Evolutionary conservation across 148 eudicot genomes (phyloP).

Genomic region (Amaranthus cruentus): DNA sequence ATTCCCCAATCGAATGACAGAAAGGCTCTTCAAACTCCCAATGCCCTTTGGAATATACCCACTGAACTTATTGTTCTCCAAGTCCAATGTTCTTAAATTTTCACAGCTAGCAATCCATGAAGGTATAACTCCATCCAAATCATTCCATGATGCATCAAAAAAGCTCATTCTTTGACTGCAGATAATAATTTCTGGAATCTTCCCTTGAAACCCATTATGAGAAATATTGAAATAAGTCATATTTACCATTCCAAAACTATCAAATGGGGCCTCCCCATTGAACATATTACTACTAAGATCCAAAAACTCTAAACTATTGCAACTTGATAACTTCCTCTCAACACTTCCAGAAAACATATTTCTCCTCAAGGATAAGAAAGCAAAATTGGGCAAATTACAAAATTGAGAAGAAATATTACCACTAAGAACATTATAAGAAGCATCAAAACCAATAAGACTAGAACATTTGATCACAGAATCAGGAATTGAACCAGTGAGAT

Average conservation of each 20-base stretch:
- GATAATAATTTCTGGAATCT: conserved; percentile 38
- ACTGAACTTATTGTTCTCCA: conserved; percentile 62
- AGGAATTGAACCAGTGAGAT: conserved; percentile 77
- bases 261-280: conserved; percentile 68
- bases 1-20: conserved; percentile 55
- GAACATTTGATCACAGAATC: conserved; percentile 52
- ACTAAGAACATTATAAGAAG: conserved; percentile 62
- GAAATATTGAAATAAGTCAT: conserved; percentile 76
- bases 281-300: conserved; percentile 85
- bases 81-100: conserved; percentile 55
- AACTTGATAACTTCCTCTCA: conserved; percentile 45
- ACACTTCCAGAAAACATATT: conserved; percentile 65
- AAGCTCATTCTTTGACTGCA: conserved; percentile 56
- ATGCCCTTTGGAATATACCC: conserved; percentile 62
- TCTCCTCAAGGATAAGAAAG: conserved; percentile 62
- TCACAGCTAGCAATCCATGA: conserved; percentile 52
- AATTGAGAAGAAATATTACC: conserved; percentile 54
- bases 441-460: conserved; percentile 75
- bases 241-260: conserved; percentile 51
- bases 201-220: conserved; percentile 59
- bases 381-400: conserved; percentile 48
- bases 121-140: conserved; percentile 63
- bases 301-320: conserved; percentile 63
- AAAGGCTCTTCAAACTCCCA: conserved; percentile 49
- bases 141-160: conserved; percentile 75